phyloP scores from a whole-genome alignment of 441 rosid species.

The Populus hybrid region DNA sequence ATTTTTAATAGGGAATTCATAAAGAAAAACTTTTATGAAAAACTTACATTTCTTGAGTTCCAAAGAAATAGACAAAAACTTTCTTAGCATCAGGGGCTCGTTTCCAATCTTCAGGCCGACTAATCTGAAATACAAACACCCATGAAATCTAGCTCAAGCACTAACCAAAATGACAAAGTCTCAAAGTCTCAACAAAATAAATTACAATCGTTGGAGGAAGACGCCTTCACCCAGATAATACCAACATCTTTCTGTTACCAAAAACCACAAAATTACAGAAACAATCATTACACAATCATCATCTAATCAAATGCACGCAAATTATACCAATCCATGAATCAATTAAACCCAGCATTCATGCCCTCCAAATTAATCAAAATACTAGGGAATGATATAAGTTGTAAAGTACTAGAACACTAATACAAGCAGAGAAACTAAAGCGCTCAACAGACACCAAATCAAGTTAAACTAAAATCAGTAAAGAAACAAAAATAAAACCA shows the following conservation, averaged over 20 bases:
- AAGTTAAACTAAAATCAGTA: not conserved
- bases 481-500: not conserved
- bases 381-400: not conserved
- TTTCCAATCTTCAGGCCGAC: slow-evolving; percentile 88
- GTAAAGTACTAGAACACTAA: not conserved
- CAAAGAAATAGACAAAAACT: slow-evolving; percentile 87
- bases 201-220: not conserved
- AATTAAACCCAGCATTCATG: not conserved
- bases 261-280: not conserved
- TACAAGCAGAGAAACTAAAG: not conserved
- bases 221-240: not conserved
- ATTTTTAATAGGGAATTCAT: not conserved
- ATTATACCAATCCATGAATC: not conserved
- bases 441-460: not conserved
- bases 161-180: slow-evolving; percentile 13
- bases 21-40: slow-evolving; percentile 30
- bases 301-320: not conserved
- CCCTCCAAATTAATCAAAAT: not conserved
- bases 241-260: not conserved
- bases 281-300: not conserved
- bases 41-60: slow-evolving; percentile 96
- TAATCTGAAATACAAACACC: slow-evolving; percentile 56
- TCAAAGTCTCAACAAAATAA: slow-evolving; percentile 11
- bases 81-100: slow-evolving; percentile 76
- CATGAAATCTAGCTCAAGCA: slow-evolving; percentile 21